Conservation (phyloP, 495 filamentous ascomycete genomes). For the Cercophora samala region DNA sequence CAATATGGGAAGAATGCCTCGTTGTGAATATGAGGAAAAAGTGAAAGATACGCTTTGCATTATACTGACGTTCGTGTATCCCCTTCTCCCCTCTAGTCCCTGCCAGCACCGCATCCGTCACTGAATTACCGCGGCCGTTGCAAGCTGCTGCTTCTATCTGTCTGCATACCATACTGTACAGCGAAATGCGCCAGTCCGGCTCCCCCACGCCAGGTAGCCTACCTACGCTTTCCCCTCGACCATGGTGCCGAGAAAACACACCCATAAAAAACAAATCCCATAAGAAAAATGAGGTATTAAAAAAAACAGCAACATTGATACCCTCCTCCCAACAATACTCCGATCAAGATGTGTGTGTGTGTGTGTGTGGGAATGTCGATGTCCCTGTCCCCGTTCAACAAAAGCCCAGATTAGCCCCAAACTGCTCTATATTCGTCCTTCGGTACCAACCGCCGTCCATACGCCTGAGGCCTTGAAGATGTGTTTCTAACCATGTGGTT, state of each 20-base stretch:
- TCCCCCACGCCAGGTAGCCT: conserved; percentile 3
- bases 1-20: neutral
- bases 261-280: conserved; percentile 14
- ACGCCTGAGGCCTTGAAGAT: neutral
- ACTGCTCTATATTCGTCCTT: neutral
- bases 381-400: conserved; percentile 7
- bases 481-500: neutral
- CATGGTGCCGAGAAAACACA: conserved; percentile 20
- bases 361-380: conserved; percentile 6
- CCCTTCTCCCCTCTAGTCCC: neutral
- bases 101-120: neutral
- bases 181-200: conserved; percentile 20
- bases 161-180: conserved; percentile 36
- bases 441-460: neutral
- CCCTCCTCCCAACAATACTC: conserved; percentile 31
- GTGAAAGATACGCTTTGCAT: neutral
- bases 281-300: conserved; percentile 34
- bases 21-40: neutral
- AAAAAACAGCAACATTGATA: conserved; percentile 19
- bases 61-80: neutral
- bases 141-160: conserved; percentile 36
- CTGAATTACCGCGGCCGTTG: conserved; percentile 23
- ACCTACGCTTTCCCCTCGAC: neutral
- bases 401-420: conserved; percentile 2
- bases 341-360: conserved; percentile 25